Evolutionary conservation across 1,284 basidiomycete genomes (phyloP).

Genomic region (Melampsora larici-populina): DNA sequence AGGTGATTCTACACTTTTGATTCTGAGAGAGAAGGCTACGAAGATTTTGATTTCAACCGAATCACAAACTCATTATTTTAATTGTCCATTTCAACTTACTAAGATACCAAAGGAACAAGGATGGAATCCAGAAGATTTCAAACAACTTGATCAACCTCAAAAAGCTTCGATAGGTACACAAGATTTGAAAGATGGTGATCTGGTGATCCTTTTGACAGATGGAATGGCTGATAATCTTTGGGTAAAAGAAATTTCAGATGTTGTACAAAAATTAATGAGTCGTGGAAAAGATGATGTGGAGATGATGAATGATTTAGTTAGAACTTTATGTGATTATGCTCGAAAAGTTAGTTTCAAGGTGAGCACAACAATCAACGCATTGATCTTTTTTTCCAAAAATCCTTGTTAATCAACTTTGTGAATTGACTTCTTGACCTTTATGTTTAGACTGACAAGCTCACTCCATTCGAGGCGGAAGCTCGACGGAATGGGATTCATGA

Average conservation of each 20-base stretch:
- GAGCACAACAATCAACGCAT: background rate
- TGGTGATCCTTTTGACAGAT: slow-evolving; percentile 34
- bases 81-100: slow-evolving; percentile 43
- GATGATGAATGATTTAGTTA: background rate
- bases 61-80: slow-evolving; percentile 39
- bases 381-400: background rate
- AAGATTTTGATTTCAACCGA: slow-evolving; percentile 2
- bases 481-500: slow-evolving; percentile 27
- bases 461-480: slow-evolving; percentile 35
- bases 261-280: background rate
- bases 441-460: slow-evolving; percentile 13
- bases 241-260: slow-evolving; percentile 15
- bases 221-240: slow-evolving; percentile 38
- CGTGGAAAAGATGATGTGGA: slow-evolving; percentile 8
- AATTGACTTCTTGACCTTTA: background rate
- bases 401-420: background rate
- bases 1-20: slow-evolving; percentile 29
- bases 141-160: slow-evolving; percentile 19
- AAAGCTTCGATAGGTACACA: slow-evolving; percentile 3
- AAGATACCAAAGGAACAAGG: slow-evolving; percentile 21
- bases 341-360: slow-evolving; percentile 29
- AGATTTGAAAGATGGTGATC: slow-evolving; percentile 19
- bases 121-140: background rate
- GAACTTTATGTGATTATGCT: slow-evolving; percentile 5
- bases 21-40: background rate